Percentiles rank a stretch among this genome's conserved stretches.
Evolutionary conservation across 495 filamentous ascomycete species (phyloP).

Genomic region (Ascobolus immersus): DNA sequence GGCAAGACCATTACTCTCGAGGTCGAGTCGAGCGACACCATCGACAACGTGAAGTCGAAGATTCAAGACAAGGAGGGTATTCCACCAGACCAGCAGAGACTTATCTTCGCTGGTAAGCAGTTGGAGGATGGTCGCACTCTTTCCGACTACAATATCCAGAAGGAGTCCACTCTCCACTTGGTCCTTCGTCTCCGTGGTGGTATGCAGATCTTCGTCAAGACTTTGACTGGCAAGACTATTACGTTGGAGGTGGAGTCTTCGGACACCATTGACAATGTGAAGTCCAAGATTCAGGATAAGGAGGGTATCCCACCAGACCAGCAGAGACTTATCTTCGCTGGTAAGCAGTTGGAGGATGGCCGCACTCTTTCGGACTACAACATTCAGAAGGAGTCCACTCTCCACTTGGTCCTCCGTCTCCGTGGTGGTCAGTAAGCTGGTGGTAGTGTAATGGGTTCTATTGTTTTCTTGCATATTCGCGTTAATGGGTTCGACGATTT

Average conservation of each 20-base stretch:
- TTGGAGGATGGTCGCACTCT: constrained; percentile 73
- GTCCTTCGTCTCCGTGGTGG: constrained; percentile 93
- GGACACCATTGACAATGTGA: constrained; percentile 83
- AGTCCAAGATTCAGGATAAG: constrained; percentile 93
- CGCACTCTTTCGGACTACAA: constrained; percentile 99
- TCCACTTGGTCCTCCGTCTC: constrained; percentile 86
- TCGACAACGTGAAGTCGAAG: constrained; percentile 80
- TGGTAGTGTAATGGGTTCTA: too few species aligned
- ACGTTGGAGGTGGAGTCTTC: constrained; percentile 72
- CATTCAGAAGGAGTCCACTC: constrained; percentile 99
- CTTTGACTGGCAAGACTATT: constrained; percentile 77
- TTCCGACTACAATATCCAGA: constrained; percentile 97
- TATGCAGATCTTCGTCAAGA: constrained; percentile 93
- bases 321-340: constrained; percentile 27
- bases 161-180: constrained; percentile 91
- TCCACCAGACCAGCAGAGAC: constrained; percentile 55
- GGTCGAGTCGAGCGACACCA: constrained; percentile 86
- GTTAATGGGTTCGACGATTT: too few species aligned
- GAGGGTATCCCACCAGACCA: constrained; percentile 98
- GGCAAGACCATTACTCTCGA: constrained; percentile 97
- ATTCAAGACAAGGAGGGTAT: constrained; percentile 62
- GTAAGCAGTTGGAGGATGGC: constrained; percentile 84
- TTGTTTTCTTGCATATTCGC: too few species aligned
- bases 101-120: constrained; percentile 95
- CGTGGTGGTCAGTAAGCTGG: too few species aligned